These are phyloP conservation scores for Oryza coarctata DNA, from an alignment of 176 grass and related monocot species.

Conservation along the genomic window DNA sequence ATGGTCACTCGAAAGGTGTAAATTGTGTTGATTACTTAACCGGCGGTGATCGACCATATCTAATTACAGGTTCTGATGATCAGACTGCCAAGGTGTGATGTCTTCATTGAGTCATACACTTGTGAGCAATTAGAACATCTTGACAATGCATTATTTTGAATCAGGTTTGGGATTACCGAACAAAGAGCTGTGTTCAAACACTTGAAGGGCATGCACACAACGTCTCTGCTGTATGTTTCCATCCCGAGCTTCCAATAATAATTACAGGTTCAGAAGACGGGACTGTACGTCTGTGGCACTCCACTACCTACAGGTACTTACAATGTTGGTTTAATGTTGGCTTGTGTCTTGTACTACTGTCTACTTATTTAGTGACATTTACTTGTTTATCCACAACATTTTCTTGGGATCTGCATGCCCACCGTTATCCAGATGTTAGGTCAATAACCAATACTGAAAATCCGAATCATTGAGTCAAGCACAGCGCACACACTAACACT, in stretches of 20 bases:
- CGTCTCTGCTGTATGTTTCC: slow-evolving; percentile 87
- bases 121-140: background rate
- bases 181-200: slow-evolving; percentile 75
- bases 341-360: background rate
- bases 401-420: background rate
- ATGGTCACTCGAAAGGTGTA: slow-evolving; percentile 70
- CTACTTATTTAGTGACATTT: background rate
- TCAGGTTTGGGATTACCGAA: slow-evolving; percentile 83
- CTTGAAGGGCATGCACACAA: slow-evolving; percentile 78
- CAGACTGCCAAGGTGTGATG: slow-evolving; percentile 60
- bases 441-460: background rate
- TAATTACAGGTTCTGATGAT: slow-evolving; percentile 86
- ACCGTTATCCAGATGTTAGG: background rate
- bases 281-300: slow-evolving; percentile 68
- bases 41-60: slow-evolving; percentile 79
- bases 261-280: slow-evolving; percentile 78
- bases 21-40: slow-evolving; percentile 86
- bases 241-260: slow-evolving; percentile 85
- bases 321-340: background rate
- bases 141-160: slow-evolving; percentile 29
- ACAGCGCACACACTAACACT: background rate
- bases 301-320: slow-evolving; percentile 65
- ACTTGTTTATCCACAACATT: background rate
- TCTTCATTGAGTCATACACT: background rate
- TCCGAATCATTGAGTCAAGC: background rate